Percentiles rank a stretch among this genome's conserved stretches.
Evolutionary conservation across 139 green algal species (phyloP).

Genomic region (Micractinium sp.): DNA sequence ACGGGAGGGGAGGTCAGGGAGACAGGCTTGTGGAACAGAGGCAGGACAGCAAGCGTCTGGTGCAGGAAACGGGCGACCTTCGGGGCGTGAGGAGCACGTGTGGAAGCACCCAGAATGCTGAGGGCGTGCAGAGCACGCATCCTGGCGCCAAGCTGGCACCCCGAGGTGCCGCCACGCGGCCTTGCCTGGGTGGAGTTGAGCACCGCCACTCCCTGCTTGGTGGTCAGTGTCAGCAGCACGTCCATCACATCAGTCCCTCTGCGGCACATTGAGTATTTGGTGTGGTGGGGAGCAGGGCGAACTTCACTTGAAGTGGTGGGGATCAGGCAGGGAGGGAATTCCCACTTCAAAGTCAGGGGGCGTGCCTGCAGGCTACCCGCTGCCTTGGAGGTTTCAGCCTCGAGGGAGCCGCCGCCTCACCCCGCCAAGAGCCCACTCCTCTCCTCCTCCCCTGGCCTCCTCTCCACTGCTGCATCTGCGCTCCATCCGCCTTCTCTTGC

Average conservation of each 20-base stretch:
- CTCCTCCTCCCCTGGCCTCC: background rate
- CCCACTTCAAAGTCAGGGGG: background rate
- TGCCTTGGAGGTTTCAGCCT: background rate
- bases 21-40: background rate
- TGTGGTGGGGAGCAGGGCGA: too few species aligned
- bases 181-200: constrained; percentile 52
- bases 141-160: background rate
- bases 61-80: too few species aligned
- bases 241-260: too few species aligned
- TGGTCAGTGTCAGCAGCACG: constrained; percentile 50
- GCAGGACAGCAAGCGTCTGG: too few species aligned
- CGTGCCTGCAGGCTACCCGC: background rate
- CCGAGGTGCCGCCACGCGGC: background rate
- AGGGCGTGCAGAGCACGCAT: too few species aligned
- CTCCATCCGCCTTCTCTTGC: background rate
- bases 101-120: too few species aligned
- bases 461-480: background rate
- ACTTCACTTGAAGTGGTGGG: too few species aligned
- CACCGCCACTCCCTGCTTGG: constrained; percentile 39
- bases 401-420: background rate
- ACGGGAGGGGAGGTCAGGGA: background rate
- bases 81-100: too few species aligned
- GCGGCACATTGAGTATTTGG: too few species aligned
- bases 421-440: too few species aligned
- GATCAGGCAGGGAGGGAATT: too few species aligned